Conservation (phyloP, 1,284 basidiomycete genomes). For the Abortiporus biennis region DNA sequence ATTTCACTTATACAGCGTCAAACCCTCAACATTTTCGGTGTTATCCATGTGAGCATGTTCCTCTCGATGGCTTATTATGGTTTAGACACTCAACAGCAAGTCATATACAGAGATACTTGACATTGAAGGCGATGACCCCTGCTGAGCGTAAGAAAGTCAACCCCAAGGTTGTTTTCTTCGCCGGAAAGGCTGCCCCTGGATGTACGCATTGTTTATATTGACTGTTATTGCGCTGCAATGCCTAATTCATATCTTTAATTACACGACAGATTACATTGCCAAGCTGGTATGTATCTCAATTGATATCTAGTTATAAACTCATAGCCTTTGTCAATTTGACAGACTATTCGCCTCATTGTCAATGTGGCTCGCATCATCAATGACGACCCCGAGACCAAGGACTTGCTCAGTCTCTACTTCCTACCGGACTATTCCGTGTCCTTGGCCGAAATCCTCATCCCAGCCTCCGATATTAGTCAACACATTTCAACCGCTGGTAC, state of each 20-base stretch:
- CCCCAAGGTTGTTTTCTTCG: constrained; percentile 84
- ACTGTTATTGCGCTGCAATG: neutral
- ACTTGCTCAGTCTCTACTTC: constrained; percentile 81
- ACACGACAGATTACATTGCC: constrained; percentile 60
- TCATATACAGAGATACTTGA: constrained; percentile 65
- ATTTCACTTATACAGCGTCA: constrained; percentile 52
- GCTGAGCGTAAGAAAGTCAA: constrained; percentile 76
- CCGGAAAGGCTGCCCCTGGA: constrained; percentile 81
- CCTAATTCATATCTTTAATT: neutral
- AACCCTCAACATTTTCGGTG: constrained; percentile 80
- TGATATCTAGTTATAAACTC: neutral
- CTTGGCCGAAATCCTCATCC: constrained; percentile 85
- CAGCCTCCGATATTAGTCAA: constrained; percentile 86
- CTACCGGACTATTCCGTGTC: constrained; percentile 87
- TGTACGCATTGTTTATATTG: constrained; percentile 46
- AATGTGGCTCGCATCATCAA: constrained; percentile 85
- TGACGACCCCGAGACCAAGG: constrained; percentile 79
- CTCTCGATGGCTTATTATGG: neutral
- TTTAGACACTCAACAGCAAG: neutral
- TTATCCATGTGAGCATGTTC: constrained; percentile 63
- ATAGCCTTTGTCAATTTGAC: neutral
- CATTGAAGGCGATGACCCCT: constrained; percentile 72
- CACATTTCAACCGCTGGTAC: constrained; percentile 95
- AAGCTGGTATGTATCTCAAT: constrained; percentile 47
- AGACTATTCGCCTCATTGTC: constrained; percentile 90